Evolutionary conservation across 257 asterid species (phyloP), one percentile per base, ranked within the genome.

Genomic region (Salvia rosmarinus): DNA sequence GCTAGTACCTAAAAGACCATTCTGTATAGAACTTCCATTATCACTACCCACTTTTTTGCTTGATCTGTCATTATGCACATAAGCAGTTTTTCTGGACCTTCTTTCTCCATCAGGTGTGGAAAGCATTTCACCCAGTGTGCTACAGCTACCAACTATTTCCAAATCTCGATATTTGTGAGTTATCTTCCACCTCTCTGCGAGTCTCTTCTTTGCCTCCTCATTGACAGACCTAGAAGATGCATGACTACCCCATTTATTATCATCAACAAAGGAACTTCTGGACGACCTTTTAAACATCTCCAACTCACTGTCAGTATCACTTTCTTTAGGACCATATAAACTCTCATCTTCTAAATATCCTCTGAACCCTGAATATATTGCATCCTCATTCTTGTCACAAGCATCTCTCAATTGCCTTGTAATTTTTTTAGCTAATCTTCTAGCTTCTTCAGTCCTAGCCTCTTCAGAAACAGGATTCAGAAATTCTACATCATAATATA

Each of bases 51-150:
- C 71, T 67, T 47, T 32, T 30, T 77, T 39, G 25, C 30, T 63
- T 35, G 58, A 67, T 71, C 79, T 70, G 49, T 65, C 74, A 78
- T 19, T 64, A 50, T 42, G 61, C 56, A 10, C 61, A 35, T 74
- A 16, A 54, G 81, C 66, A 77, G 79, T 40, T 71, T 64, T 46
- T 42, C 59, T 70, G 20, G 32, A 68, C 67, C 49, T 78, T 25
- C 44, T 64, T 77, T 73, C 81, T 66, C 51, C 83, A 67, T 80
- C 86, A 54, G 85, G 83, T 14, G 66, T 51, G 34, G 84, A 78
- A 70, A 89, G 90, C 86, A 89, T 79, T 80, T 89, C 88, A 60
- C 91, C 91, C 19, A 84, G 79, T 56, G 95, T 81, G 52, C 78
- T 82, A 70, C 75, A n/a, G n/a, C n/a, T n/a, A n/a, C 71, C 81